Conservation (phyloP, 2,329 filamentous ascomycete genomes). For the Pyrenophora tritici-repentis region DNA sequence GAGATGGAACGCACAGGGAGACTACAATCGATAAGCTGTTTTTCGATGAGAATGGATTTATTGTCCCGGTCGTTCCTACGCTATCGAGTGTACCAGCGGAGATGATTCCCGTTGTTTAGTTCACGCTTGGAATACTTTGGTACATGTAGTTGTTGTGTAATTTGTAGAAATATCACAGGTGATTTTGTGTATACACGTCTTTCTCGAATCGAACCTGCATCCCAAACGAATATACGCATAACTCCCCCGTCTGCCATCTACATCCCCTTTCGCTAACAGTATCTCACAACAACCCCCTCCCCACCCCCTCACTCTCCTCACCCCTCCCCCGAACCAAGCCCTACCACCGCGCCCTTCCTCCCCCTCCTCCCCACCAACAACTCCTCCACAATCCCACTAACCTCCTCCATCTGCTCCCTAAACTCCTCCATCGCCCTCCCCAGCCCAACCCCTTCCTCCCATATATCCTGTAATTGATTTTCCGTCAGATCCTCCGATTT, state of each 20-base stretch:
- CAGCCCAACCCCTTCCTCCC: background rate
- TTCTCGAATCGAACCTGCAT: too few species aligned
- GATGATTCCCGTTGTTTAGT: background rate
- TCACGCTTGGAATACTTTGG: background rate
- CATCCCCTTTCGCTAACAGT: too few species aligned
- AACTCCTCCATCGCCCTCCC: conserved; percentile 4
- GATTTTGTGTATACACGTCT: background rate
- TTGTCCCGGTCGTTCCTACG: conserved; percentile 32
- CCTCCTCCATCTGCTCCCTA: conserved; percentile 3
- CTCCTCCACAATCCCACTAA: conserved; percentile 16
- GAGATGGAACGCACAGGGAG: conserved; percentile 31
- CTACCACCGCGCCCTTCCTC: background rate
- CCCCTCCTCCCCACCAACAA: background rate
- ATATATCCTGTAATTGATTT: conserved; percentile 3
- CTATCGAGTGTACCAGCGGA: conserved; percentile 26
- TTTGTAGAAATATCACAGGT: too few species aligned
- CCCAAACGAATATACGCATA: too few species aligned
- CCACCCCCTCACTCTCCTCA: background rate
- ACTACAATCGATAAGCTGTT: conserved; percentile 32
- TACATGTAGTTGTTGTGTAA: background rate
- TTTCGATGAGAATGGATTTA: conserved; percentile 32
- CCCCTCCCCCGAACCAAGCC: background rate
- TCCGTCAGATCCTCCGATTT: conserved; percentile 1
- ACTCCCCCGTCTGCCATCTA: too few species aligned
- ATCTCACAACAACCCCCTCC: too few species aligned